Conservation (phyloP, 1,284 basidiomycete genomes). For the Leccinum angustisporum region DNA sequence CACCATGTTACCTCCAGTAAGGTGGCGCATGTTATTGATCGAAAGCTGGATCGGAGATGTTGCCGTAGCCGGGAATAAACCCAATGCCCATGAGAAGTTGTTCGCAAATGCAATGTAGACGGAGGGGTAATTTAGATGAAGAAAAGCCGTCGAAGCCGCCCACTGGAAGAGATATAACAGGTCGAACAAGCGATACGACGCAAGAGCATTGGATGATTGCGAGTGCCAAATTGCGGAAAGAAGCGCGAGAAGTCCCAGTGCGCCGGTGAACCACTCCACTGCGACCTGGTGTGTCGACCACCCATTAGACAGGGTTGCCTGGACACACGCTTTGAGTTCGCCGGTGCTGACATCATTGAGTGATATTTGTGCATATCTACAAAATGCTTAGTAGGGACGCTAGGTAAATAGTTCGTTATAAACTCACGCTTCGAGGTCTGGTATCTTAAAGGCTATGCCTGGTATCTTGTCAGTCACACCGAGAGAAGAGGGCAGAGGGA, state of each 20-base stretch:
- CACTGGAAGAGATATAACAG: constrained; percentile 81
- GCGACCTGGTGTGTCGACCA: constrained; percentile 75
- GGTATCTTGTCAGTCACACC: constrained; percentile 64
- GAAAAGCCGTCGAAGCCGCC: constrained; percentile 73
- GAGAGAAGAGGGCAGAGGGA: constrained; percentile 66
- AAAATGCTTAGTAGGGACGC: constrained; percentile 8
- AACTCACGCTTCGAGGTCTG: constrained; percentile 79
- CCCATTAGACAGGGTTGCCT: constrained; percentile 90
- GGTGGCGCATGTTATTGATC: constrained; percentile 79
- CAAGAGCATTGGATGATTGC: constrained; percentile 43
- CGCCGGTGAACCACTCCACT: constrained; percentile 79
- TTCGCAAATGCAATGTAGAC: constrained; percentile 78
- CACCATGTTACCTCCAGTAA: constrained; percentile 76
- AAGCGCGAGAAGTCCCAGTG: constrained; percentile 67
- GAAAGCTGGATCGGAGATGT: constrained; percentile 67
- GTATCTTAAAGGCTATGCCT: constrained; percentile 80
- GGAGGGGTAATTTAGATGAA: constrained; percentile 85
- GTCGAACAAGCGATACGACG: constrained; percentile 74
- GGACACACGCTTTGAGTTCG: constrained; percentile 82
- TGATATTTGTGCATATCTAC: constrained; percentile 73
- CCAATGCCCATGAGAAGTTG: constrained; percentile 90
- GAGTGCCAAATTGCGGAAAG: constrained; percentile 71
- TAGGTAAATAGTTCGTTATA: background rate
- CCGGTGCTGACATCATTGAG: constrained; percentile 70
- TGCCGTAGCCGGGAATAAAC: constrained; percentile 66